A percentile compares a stretch with the other conserved stretches of the same genome.
phyloP scores from a whole-genome alignment of 2,329 filamentous ascomycete genomes.

The Fulvia fulva region DNA sequence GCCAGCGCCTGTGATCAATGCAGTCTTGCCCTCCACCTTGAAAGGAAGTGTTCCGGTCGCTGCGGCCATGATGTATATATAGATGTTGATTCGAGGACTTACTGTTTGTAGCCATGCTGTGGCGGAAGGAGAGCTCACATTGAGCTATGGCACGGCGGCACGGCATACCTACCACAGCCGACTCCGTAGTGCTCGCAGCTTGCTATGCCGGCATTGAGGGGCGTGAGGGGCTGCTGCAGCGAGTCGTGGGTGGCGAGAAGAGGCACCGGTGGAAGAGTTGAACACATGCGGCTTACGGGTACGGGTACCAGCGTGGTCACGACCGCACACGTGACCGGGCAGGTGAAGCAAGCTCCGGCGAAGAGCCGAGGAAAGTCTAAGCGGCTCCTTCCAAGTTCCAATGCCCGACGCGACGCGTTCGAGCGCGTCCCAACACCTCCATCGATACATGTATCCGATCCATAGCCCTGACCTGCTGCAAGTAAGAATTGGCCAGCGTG shows the following conservation, averaged over 20 bases:
- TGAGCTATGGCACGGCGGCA: neutral
- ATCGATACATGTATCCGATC: neutral
- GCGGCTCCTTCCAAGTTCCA: no score
- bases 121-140: neutral
- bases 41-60: constrained; percentile 30
- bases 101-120: neutral
- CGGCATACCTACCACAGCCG: neutral
- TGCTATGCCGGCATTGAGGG: neutral
- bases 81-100: neutral
- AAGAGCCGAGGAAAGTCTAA: no score
- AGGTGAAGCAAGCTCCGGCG: no score
- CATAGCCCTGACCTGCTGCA: no score
- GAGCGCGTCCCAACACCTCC: neutral
- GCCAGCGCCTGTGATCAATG: constrained; percentile 47
- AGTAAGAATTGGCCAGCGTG: neutral
- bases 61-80: constrained; percentile 18
- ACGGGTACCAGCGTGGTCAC: no score
- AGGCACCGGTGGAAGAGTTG: no score
- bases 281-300: no score
- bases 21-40: constrained; percentile 43
- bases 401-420: neutral
- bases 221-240: neutral
- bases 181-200: neutral
- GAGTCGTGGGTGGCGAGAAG: no score
- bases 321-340: no score